Conservation (phyloP, 2,329 filamentous ascomycete genomes). For the Xylaria sp. region DNA sequence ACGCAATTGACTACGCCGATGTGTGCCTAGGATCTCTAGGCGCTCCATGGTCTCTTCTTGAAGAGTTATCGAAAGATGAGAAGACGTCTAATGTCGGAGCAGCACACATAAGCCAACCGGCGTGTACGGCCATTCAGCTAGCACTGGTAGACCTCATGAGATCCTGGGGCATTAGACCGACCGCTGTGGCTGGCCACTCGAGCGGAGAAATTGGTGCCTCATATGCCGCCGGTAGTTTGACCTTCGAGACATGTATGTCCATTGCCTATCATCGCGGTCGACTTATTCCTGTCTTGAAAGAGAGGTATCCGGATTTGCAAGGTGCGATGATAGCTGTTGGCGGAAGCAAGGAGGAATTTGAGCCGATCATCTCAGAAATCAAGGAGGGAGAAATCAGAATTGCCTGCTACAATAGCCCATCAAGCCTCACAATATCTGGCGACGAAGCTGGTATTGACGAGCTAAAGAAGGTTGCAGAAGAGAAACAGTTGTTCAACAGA, state of each 20-base stretch:
- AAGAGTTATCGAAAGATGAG: constrained; percentile 52
- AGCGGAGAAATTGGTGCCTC: constrained; percentile 59
- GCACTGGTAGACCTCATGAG: constrained; percentile 52
- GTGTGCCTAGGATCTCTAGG: constrained; percentile 47
- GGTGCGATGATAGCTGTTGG: constrained; percentile 68
- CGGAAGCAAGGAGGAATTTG: constrained; percentile 55
- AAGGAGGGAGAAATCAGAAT: constrained; percentile 51
- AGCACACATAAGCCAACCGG: constrained; percentile 54
- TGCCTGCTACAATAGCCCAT: constrained; percentile 64
- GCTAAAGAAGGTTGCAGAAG: constrained; percentile 54
- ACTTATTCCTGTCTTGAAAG: constrained; percentile 56
- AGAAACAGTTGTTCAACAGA: constrained; percentile 58
- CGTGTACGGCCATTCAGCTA: constrained; percentile 54
- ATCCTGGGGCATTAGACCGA: constrained; percentile 51
- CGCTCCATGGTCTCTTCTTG: constrained; percentile 51
- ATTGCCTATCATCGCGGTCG: constrained; percentile 62
- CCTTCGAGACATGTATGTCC: constrained; percentile 57
- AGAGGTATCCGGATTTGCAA: constrained; percentile 53
- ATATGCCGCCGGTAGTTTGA: constrained; percentile 58
- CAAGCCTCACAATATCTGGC: constrained; percentile 62
- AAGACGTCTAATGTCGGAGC: constrained; percentile 51
- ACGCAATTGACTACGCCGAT: constrained; percentile 51
- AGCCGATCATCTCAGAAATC: constrained; percentile 51
- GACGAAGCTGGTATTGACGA: constrained; percentile 57
- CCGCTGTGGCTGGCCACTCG: constrained; percentile 54